Base-by-base conservation (phyloP, 2,329 filamentous ascomycete species). In the Aaosphaeria pasadenensis region DNA sequence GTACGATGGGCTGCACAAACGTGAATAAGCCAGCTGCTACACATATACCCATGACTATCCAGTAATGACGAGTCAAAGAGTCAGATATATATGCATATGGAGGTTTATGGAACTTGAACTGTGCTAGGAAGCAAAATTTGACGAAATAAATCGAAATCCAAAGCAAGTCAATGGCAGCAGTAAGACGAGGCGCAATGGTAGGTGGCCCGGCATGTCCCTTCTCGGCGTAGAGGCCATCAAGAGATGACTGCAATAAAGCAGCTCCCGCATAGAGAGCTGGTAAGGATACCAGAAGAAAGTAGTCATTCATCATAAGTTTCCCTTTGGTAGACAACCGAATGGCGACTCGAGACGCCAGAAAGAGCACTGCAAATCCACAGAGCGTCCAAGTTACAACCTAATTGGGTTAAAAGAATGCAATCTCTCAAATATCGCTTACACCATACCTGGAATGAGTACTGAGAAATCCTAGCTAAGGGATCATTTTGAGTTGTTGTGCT, bases 71-170 rank as follows among this genome's bases (percentile, higher is more conserved):
- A 3, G 53, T 51, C 17, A 59, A 44, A 36, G 39, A 30, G 35
- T 43, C 30, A 39, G 52, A 54, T 6, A 59, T 44, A 24, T 54
- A 58, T n/a, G 56, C 48, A 44, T 50, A 53, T 11, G 52, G 53
- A 11, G 52, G 48, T 29, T 54, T 51, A 32, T 55, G 48, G 39
- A 58, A 55, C 39, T 55, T 53, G 43, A 56, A 56, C 38, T 52
- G 49, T 5, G 54, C 46, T 13, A 56, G 47, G 33, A 54, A 56
- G 39, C 50, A 55, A n/a, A 44, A 53, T n/a, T 56, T 53, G 13
- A 59, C 52, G n/a, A 39, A 52, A 44, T 51, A 59, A 6, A 56
- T 53, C 2, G 47, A 36, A 28, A 51, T 44, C 55, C 52, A 55
- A 5, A 56, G 45, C 44, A 57, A 35, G 33, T 55, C 50, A 13